A percentile compares a stretch with the other conserved stretches of the same genome.
phyloP scores from a whole-genome alignment of 2,329 filamentous ascomycete genomes.

The Zymoseptoria ardabiliae region DNA sequence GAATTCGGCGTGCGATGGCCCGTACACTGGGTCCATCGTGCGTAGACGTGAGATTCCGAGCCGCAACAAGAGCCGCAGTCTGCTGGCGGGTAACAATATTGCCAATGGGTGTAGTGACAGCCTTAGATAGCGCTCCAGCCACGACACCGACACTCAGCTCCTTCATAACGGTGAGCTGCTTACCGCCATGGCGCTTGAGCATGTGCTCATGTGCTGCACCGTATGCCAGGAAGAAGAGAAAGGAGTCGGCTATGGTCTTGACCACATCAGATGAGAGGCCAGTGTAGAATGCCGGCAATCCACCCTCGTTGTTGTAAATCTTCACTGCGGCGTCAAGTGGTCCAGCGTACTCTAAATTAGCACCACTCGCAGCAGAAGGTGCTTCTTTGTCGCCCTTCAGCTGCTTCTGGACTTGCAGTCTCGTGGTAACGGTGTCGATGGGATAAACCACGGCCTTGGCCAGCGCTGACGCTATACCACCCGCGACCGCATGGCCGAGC shows the following conservation, averaged over 20 bases:
- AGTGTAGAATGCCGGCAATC: slow-evolving; percentile 58
- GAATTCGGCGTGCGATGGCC: slow-evolving; percentile 58
- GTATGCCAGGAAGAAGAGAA: slow-evolving; percentile 82
- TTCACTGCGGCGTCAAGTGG: slow-evolving; percentile 62
- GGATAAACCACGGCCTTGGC: slow-evolving; percentile 76
- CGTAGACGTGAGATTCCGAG: slow-evolving; percentile 30
- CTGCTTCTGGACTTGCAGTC: slow-evolving; percentile 70
- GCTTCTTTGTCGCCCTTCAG: slow-evolving; percentile 36
- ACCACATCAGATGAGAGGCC: slow-evolving; percentile 38
- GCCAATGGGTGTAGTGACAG: slow-evolving; percentile 71
- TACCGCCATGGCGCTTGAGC: slow-evolving; percentile 32
- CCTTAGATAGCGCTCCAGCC: slow-evolving; percentile 66
- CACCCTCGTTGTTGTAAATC: slow-evolving; percentile 67
- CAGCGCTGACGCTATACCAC: slow-evolving; percentile 68
- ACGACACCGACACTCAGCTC: slow-evolving; percentile 67
- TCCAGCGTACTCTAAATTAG: slow-evolving; percentile 50
- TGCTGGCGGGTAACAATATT: slow-evolving; percentile 80
- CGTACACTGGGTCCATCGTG: slow-evolving; percentile 33
- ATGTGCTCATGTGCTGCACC: slow-evolving; percentile 47
- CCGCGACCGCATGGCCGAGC: slow-evolving; percentile 73
- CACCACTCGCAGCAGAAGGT: slow-evolving; percentile 27
- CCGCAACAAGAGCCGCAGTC: slow-evolving; percentile 51
- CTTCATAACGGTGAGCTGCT: slow-evolving; percentile 53
- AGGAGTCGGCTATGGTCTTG: slow-evolving; percentile 58
- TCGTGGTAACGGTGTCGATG: slow-evolving; percentile 71